Evolutionary conservation across 805 yeast species (phyloP).

Genomic region (Metschnikowia kofuensis): DNA sequence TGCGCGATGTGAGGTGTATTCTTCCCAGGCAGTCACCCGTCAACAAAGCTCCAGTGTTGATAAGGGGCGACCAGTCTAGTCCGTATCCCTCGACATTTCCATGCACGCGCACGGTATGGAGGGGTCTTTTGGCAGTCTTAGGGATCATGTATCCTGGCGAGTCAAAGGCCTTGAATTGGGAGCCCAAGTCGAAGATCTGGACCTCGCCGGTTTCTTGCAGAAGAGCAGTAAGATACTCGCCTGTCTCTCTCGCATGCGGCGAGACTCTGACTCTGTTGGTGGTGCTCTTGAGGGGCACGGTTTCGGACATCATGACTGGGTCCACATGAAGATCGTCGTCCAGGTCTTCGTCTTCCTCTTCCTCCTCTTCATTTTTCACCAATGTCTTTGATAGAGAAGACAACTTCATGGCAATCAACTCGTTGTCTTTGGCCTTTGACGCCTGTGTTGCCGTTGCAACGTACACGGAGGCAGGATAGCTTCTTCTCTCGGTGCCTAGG

Average conservation of each 20-base stretch:
- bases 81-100: conserved; percentile 98
- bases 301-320: conserved; percentile 84
- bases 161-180: conserved; percentile 80
- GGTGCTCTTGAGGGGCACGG: conserved; percentile 73
- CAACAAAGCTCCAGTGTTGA: conserved; percentile 73
- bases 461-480: conserved; percentile 83
- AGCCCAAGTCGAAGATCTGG: conserved; percentile 72
- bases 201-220: conserved; percentile 91
- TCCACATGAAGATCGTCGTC: conserved; percentile 66
- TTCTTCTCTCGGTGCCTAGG: conserved; percentile 83
- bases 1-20: conserved; percentile 73
- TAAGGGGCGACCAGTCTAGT: conserved; percentile 91
- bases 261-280: conserved; percentile 86
- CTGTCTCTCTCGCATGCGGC: conserved; percentile 69
- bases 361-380: conserved; percentile 76
- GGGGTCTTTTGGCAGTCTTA: conserved; percentile 72
- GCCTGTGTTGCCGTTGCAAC: conserved; percentile 95
- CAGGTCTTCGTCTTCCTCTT: conserved; percentile 64
- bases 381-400: conserved; percentile 81
- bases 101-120: conserved; percentile 77
- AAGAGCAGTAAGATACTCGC: conserved; percentile 83
- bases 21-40: conserved; percentile 90
- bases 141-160: conserved; percentile 83
- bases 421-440: conserved; percentile 79
- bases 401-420: conserved; percentile 78